A percentile compares a stretch with the other conserved stretches of the same genome.
Evolutionary conservation across 1,284 basidiomycete species (phyloP).

Genomic region (Inonotus obliquus): DNA sequence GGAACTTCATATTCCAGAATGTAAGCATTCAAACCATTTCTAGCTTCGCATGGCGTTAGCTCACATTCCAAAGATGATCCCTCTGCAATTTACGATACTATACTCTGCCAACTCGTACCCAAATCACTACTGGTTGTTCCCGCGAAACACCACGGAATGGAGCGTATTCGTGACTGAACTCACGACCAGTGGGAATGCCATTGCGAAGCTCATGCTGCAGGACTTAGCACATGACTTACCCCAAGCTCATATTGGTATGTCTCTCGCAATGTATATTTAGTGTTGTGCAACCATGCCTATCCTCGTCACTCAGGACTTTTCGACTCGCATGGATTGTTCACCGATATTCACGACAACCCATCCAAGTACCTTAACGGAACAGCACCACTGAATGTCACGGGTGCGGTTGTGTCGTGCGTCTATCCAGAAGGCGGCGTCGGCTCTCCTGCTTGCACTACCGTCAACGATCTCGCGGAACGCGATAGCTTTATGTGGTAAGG

Average conservation of each 20-base stretch:
- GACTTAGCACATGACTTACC: conserved; percentile 29
- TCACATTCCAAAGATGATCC: conserved; percentile 29
- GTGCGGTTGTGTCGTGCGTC: conserved; percentile 28
- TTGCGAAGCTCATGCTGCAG: conserved; percentile 31
- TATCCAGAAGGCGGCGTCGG: conserved; percentile 22
- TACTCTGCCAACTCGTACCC: conserved; percentile 34
- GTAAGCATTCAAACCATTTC: conserved; percentile 26
- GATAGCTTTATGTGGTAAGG: conserved; percentile 33
- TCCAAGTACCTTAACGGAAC: conserved; percentile 33
- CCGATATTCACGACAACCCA: conserved; percentile 31
- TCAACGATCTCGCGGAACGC: conserved; percentile 21
- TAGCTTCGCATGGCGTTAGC: neutral
- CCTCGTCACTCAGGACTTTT: conserved; percentile 25
- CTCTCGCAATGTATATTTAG: neutral
- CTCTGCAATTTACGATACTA: conserved; percentile 29
- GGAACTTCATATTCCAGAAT: conserved; percentile 46
- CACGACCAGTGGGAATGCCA: conserved; percentile 31
- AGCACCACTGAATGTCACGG: conserved; percentile 29
- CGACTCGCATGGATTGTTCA: conserved; percentile 32
- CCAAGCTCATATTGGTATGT: conserved; percentile 35
- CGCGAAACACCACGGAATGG: conserved; percentile 37
- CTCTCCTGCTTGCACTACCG: conserved; percentile 26
- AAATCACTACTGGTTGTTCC: conserved; percentile 32
- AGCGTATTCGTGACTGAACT: conserved; percentile 35
- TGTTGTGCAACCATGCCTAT: neutral